Evolutionary conservation across 345 rosid genomes (phyloP).

Genomic region (Luvunga scandens): DNA sequence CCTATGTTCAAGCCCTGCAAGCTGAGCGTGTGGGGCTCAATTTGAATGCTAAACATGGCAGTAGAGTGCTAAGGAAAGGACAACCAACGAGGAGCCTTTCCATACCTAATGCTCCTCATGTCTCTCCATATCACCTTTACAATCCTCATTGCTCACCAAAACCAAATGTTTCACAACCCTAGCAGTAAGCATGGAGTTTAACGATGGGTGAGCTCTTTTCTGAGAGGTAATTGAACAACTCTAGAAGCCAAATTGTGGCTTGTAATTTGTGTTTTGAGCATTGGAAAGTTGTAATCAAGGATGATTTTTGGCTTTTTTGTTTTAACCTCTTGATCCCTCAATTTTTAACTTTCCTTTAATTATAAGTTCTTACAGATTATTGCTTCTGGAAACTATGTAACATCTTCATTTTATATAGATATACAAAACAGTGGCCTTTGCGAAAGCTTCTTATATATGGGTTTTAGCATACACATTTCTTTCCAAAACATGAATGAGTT

Average conservation of each 20-base stretch:
- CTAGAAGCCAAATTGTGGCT: background rate
- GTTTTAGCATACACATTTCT: too few relatives aligned
- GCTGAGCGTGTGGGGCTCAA: conserved; percentile 16
- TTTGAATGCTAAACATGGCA: background rate
- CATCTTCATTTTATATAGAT: too few relatives aligned
- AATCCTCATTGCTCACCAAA: conserved; percentile 10
- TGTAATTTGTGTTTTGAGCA: background rate
- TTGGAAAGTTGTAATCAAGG: background rate
- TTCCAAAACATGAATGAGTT: too few relatives aligned
- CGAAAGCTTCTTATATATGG: too few relatives aligned
- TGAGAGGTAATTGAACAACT: background rate
- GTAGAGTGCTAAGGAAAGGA: conserved; percentile 16
- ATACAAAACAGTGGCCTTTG: too few relatives aligned
- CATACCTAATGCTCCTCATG: conserved; percentile 13
- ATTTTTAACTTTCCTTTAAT: background rate
- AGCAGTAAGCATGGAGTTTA: background rate
- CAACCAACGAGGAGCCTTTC: conserved; percentile 15
- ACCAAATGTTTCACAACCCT: background rate
- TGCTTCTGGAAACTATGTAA: background rate
- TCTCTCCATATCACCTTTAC: conserved; percentile 15
- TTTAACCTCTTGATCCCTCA: background rate
- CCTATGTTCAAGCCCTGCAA: conserved; percentile 34
- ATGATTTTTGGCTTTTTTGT: background rate
- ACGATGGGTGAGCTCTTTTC: background rate
- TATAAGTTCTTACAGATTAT: background rate